Evolutionary conservation across 2,329 filamentous ascomycete species (phyloP), one percentile per base, ranked within the genome.

Genomic region (Ophiosphaerella herpotricha): DNA sequence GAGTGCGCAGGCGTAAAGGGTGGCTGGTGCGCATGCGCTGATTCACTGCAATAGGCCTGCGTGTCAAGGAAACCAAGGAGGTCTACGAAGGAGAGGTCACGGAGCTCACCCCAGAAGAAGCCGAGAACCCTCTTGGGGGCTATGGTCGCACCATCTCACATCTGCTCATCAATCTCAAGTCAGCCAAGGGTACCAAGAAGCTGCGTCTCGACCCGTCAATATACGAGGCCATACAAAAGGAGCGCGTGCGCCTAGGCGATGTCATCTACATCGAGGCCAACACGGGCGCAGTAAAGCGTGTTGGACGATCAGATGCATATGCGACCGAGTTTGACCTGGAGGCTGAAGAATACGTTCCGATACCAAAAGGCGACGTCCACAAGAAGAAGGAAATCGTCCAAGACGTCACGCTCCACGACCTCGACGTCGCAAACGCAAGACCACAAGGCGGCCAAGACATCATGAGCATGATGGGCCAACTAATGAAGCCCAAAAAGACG

Each of bases 371-470:
- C 50, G 94, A 99, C 69, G 94, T 99, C 46, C 94, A 97, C 81
- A 99, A 99, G 85, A 97, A 97, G 85, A 99, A 99, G 81, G 94
- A 99, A 77, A 96, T 99, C 63, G 94, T 99, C 32, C 94, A 99
- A 74, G 94, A 99, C 68, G 94, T 99, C 56, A 97, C 94, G 39
- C 82, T 99, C 58, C 94, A 99, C 75, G 94, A 99, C 71, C 81
- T 99, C 48, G 94, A 99, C 70, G 88, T 97, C 56, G 94, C 94
- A 58, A 99, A 99, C 68, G 89, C 94, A 12, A 82, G 93, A 66
- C 94, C 94, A 4, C 91, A 97, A 78, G 94, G 94, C 45, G 94
- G 94, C 38, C 94, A 99, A 80, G 94, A 99, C 74, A 96, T 99
- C 61, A 97, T 99, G 92, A 97, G 92, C 79, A 97, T 99, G 94